Conservation (phyloP, 1,284 basidiomycete genomes). For the Tilletia indica region DNA sequence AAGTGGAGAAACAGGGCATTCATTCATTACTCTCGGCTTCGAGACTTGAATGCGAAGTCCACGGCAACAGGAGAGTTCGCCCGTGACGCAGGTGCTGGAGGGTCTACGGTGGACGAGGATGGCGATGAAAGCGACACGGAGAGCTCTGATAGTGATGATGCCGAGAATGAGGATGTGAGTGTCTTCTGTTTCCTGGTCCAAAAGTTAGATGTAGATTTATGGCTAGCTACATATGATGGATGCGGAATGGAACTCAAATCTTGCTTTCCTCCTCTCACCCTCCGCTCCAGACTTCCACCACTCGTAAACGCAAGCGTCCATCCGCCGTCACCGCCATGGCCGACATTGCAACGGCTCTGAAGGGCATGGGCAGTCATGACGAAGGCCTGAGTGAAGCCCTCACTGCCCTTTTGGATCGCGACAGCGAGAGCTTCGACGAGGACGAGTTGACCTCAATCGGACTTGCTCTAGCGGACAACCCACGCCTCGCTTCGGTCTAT, state of each 20-base stretch:
- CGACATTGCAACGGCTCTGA: neutral
- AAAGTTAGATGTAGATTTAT: neutral
- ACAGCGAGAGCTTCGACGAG: neutral
- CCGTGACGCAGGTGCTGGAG: neutral
- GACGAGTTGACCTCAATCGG: neutral
- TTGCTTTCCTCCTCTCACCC: neutral
- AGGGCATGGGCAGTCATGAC: neutral
- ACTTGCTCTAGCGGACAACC: neutral
- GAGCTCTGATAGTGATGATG: neutral
- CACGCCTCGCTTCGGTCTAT: neutral
- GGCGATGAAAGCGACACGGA: neutral
- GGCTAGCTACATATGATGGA: neutral
- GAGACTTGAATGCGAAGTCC: neutral
- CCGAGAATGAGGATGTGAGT: neutral
- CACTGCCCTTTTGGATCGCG: neutral
- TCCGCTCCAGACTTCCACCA: too few species aligned
- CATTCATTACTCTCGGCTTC: neutral
- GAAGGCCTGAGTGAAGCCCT: neutral
- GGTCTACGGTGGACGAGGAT: neutral
- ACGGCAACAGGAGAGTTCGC: neutral
- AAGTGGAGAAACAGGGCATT: neutral
- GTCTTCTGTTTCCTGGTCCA: neutral
- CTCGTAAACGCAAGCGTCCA: conserved; percentile 3
- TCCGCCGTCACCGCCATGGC: neutral
- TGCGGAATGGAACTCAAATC: neutral